These are phyloP conservation scores for Pseudocercospora fuligena DNA, from an alignment of 2,329 filamentous ascomycete species.

Conservation along the genomic window DNA sequence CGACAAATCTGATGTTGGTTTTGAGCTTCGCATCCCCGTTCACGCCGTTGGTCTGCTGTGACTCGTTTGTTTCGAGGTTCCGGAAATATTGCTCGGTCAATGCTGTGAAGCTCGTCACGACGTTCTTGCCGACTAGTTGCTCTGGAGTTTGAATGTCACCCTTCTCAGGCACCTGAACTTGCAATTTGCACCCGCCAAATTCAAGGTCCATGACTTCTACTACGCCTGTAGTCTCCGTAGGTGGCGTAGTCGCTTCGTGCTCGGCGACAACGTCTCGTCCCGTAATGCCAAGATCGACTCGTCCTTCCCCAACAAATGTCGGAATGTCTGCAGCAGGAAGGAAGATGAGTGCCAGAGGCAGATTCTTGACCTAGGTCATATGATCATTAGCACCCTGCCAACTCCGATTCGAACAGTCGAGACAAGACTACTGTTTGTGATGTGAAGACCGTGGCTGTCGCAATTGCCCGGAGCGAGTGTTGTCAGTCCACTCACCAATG, in stretches of 20 bases:
- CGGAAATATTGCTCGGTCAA: constrained; percentile 84
- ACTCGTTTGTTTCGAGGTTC: constrained; percentile 65
- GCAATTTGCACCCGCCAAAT: constrained; percentile 89
- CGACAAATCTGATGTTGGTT: constrained; percentile 92
- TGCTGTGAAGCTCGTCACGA: constrained; percentile 93
- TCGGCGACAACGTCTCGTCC: constrained; percentile 91
- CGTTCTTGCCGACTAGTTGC: constrained; percentile 87
- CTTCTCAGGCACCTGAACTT: constrained; percentile 95
- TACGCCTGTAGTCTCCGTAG: constrained; percentile 63
- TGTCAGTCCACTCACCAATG: constrained; percentile 60
- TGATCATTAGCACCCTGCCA: background rate
- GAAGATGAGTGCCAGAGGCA: constrained; percentile 93
- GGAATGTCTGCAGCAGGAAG: constrained; percentile 96
- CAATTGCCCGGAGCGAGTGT: no score
- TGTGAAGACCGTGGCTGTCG: no score
- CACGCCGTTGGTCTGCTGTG: constrained; percentile 46
- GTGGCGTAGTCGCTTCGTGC: constrained; percentile 61
- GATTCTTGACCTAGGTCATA: constrained; percentile 71
- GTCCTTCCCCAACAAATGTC: constrained; percentile 93
- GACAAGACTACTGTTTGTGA: no score
- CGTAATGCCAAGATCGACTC: constrained; percentile 92
- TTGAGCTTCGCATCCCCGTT: constrained; percentile 61
- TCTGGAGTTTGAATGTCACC: constrained; percentile 71
- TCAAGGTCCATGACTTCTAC: constrained; percentile 88
- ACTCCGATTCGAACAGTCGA: no score